Conservation (phyloP, 2,329 filamentous ascomycete species). For the Ambrosiella beaveri region DNA sequence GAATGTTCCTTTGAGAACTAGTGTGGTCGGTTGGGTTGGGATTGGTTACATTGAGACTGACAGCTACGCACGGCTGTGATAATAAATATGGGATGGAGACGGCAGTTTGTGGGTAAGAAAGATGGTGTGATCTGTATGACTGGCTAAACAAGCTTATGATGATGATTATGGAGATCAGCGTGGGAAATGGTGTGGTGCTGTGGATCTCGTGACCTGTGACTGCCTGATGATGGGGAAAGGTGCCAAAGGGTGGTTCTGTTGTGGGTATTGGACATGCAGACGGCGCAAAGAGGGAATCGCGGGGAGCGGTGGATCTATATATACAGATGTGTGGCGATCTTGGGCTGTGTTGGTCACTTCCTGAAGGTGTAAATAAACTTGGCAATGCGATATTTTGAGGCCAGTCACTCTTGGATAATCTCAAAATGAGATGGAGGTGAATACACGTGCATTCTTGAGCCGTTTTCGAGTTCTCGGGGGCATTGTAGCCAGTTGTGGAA, state of each 20-base stretch:
- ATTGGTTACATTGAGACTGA: background rate
- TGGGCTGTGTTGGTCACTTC: no score
- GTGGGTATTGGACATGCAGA: background rate
- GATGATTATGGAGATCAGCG: background rate
- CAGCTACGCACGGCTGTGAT: background rate
- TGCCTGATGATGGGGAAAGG: background rate
- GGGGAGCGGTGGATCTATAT: background rate
- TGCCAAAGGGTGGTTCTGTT: background rate
- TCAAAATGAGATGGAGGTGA: no score
- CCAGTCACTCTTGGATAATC: no score
- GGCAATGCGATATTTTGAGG: no score
- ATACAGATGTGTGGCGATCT: background rate
- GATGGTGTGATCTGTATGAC: background rate
- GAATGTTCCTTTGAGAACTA: no score
- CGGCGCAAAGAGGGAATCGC: background rate
- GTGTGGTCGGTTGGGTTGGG: background rate
- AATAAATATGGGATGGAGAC: background rate
- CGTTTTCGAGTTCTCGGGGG: no score
- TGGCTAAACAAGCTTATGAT: background rate
- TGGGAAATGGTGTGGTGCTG: no score
- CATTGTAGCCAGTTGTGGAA: no score
- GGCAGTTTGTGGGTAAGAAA: background rate
- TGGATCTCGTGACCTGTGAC: no score
- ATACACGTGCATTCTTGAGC: no score
- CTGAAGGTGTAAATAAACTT: no score